Conservation (phyloP, 805 yeast genomes). For the Saccharomyces paradoxus region DNA sequence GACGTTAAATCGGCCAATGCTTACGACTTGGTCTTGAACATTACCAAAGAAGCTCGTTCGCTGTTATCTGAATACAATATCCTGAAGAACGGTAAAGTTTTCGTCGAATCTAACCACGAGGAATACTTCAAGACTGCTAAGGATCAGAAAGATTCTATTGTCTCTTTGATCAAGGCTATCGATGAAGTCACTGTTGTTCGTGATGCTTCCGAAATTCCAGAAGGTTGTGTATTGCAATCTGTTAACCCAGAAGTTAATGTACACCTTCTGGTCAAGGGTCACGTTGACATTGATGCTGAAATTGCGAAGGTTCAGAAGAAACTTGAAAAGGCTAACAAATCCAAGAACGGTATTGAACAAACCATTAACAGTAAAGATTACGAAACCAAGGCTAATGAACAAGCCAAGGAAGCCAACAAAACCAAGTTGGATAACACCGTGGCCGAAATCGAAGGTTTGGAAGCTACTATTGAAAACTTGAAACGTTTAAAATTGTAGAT, state of each 20-base stretch:
- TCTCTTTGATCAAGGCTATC: slow-evolving; percentile 86
- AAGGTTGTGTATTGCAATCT: slow-evolving; percentile 82
- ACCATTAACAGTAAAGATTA: slow-evolving; percentile 66
- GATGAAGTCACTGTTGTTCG: slow-evolving; percentile 61
- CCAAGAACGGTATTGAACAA: slow-evolving; percentile 58
- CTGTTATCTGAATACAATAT: slow-evolving; percentile 84
- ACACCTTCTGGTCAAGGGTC: slow-evolving; percentile 88
- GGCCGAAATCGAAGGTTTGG: slow-evolving; percentile 87
- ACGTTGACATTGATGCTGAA: slow-evolving; percentile 86
- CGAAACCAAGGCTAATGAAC: slow-evolving; percentile 72
- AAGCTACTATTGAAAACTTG: slow-evolving; percentile 76
- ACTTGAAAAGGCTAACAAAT: slow-evolving; percentile 54
- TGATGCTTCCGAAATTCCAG: slow-evolving; percentile 53
- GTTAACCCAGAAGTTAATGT: slow-evolving; percentile 77
- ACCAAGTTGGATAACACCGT: slow-evolving; percentile 57
- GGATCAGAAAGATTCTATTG: slow-evolving; percentile 78
- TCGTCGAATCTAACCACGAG: slow-evolving; percentile 55
- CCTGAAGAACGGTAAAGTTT: slow-evolving; percentile 79
- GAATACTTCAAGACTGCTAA: slow-evolving; percentile 44
- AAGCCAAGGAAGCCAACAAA: slow-evolving; percentile 70
- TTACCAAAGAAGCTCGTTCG: slow-evolving; percentile 88
- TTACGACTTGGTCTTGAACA: slow-evolving; percentile 76
- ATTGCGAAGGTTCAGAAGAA: slow-evolving; percentile 74
- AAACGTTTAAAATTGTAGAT: slow-evolving; percentile 44
- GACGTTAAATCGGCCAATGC: slow-evolving; percentile 60